phyloP scores from a whole-genome alignment of 352 stramenopile species.

The Globisporangium spiculum region DNA sequence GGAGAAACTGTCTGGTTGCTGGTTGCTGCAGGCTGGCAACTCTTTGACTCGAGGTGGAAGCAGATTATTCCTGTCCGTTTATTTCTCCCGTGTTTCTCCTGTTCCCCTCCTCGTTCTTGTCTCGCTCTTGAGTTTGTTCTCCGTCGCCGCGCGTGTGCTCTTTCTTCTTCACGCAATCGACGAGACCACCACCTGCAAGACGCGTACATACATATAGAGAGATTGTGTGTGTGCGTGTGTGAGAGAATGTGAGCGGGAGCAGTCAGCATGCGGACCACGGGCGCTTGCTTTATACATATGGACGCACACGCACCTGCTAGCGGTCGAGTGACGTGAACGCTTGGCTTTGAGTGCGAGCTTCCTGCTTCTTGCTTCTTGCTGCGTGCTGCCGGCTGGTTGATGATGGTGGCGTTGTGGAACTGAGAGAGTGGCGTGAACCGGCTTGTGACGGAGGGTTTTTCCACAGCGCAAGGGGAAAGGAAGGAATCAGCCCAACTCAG shows the following conservation, averaged over 20 bases:
- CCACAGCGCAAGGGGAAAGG: background rate
- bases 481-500: background rate
- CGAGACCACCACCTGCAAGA: conserved; percentile 1
- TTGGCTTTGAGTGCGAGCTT: background rate
- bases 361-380: background rate
- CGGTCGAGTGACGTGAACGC: background rate
- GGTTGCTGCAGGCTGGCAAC: background rate
- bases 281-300: background rate
- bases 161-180: background rate
- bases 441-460: background rate
- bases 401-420: background rate
- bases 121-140: background rate
- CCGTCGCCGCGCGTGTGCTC: no score
- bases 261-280: background rate
- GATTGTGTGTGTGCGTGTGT: background rate
- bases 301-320: background rate
- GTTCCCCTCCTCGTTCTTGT: background rate
- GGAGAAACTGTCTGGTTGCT: conserved; percentile 1
- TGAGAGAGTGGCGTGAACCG: conserved; percentile 8
- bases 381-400: background rate
- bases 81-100: background rate
- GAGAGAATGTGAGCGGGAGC: background rate
- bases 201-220: background rate
- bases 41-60: background rate
- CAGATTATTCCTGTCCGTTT: background rate